Evolutionary conservation across 305 asterid genomes (phyloP), one percentile per base, ranked within the genome.

Genomic region (Rubia balearica): DNA sequence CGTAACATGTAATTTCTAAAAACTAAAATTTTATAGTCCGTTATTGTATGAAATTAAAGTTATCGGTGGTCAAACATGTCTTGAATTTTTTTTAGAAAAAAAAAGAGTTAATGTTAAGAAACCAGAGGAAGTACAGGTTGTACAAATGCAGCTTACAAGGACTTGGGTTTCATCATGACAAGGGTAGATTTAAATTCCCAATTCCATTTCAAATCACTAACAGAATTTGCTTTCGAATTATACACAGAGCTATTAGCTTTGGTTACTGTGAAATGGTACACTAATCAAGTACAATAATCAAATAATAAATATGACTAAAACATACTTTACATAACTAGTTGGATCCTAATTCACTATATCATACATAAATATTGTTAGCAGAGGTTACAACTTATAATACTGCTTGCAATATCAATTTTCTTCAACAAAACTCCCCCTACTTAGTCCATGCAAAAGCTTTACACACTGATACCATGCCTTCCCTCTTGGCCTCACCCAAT

Each of bases 401-500:
- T 51, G 24, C 24, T 4, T 51, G 22, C 17, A 17, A 51, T 5
- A 0, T 17, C 59, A 51, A 17, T 17, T 51, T 0, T 51, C 2
- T 51, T 51, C 38, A 33, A 33, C 30, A 27, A 27, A 27, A 27
- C 30, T 27, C 38, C 38, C 38, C 38, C 38, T 33, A 33, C 38
- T 33, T 33, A 3, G 38, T 33, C 38, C 38, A 33, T 33, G 38
- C 1, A 4, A 2, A 33, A 33, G 38, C 38, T 33, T 33, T 33
- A 33, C 38, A 33, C 38, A 33, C 7, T 36, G 16, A 33, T 14
- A 24, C 22, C 42, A 46, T 27, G 30, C 30, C 30, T 27, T 27
- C 30, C 30, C 30, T 2, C 30, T 46, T 57, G 43, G 22, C 59
- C n/a, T 74, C 71, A 87, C 30, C 71, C 79, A 36, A 80, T 67